Evolutionary conservation across 176 grass and related monocot species (phyloP), one percentile per base, ranked within the genome.

Genomic region (Pontederia crassipes): DNA sequence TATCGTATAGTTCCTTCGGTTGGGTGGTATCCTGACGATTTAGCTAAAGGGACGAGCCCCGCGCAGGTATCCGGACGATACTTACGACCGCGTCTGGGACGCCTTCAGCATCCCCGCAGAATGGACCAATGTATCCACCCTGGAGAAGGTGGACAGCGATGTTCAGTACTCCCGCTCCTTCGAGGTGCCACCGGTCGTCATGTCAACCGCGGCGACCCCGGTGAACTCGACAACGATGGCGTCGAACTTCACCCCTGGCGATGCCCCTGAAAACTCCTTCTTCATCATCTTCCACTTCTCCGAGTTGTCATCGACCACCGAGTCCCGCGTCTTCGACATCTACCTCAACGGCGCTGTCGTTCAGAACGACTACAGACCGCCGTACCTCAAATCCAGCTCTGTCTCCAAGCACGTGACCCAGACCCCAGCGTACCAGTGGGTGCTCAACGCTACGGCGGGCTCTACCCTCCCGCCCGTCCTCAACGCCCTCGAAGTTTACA

Each of bases 271-370:
- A 49, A 0, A 29, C 0, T 18, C 28, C n/a, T 1, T 1, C 8
- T 26, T 69, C 26, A 32, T 52, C 0, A 70, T 77, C 49, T 70
- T 70, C 45, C 66, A 77, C 75, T 77, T 70, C 2, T 17, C 58
- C 0, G 75, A 70, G 45, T 11, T 77, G 8, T 64, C 64, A 29
- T 12, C 13, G 11, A 13, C 13, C 11, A 0, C 6, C 16, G 0
- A 65, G 26, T 12, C 29, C 29, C 29, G 29, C 29, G 29, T 35
- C 29, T 35, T 35, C 29, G 29, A 35, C 29, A 2, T 35, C 29
- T 35, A 35, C 29, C 29, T 35, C 29, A 35, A 35, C 4, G 29
- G 29, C 29, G 4, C 29, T 35, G 29, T 35, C 29, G 29, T 35
- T 35, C 2, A 35, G 29, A 35, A 35, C 4, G 29, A 35, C 29